Evolutionary conservation across 2,329 filamentous ascomycete species (phyloP), one percentile per base, ranked within the genome.

Genomic region (Aspergillus sp.): DNA sequence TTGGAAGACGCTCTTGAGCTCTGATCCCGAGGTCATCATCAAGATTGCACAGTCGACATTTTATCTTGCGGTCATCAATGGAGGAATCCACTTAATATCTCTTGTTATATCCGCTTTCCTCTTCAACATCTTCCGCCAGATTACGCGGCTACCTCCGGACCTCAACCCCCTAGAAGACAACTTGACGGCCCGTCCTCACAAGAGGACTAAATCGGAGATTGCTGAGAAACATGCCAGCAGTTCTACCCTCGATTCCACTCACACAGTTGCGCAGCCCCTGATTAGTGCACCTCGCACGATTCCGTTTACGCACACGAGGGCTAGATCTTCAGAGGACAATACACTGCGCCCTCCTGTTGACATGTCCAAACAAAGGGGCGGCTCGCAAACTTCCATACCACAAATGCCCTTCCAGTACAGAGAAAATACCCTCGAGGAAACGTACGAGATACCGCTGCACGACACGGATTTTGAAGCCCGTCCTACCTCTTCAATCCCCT

Each of bases 101-200:
- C 74, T 95, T 1, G 74, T 80, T 17, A 78, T 96, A 37, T 90
- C 90, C 5, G 71, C 90, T 33, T 97, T 89, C 76, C 81, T 98
- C 25, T 86, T 87, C 15, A 72, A 90, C 52, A 84, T 89, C 65
- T 98, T 97, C 84, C 85, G 88, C 41, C 89, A 90, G 69, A 97
- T 98, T 67, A 82, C 87, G 5, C 80, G 82, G 19, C 83, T 97
- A 72, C 93, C 93, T 6, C 93, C 93, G 0, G 93, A 98, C 69
- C 91, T 96, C 90, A 98, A 98, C 71, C 93, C 93, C 2, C 81
- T 98, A 14, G 93, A 97, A 71, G 86, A 90, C 64, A 88, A 93
- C 67, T 78, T 96, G 57, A 97, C 92, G 1, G 87, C 90, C 57
- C 81, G 76, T 69, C 73, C 64, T 74, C 91, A 96, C 76, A 93